Conservation (phyloP, 345 rosid genomes). For the Aquilaria malaccensis region DNA sequence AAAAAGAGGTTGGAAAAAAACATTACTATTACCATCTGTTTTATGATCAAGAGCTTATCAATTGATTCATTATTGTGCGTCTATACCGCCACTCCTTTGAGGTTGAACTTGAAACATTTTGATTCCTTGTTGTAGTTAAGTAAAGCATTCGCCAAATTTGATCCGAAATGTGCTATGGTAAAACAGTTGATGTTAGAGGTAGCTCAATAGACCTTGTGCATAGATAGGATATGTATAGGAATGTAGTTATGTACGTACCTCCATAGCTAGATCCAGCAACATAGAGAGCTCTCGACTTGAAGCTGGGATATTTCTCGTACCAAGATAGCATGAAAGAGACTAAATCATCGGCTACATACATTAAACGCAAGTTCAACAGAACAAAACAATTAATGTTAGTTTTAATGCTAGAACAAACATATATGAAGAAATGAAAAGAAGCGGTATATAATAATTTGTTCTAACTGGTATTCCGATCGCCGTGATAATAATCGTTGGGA, state of each 20-base stretch:
- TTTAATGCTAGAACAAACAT: neutral
- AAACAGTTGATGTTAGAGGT: neutral
- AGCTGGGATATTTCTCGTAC: constrained; percentile 5
- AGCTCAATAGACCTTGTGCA: too few relatives aligned
- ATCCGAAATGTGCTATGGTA: neutral
- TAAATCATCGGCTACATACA: neutral
- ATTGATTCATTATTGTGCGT: neutral
- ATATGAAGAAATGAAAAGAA: too few relatives aligned
- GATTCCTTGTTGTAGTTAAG: neutral
- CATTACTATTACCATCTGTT: neutral
- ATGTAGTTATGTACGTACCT: neutral
- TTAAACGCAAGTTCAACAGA: neutral
- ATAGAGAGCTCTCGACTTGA: constrained; percentile 3
- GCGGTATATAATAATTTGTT: too few relatives aligned
- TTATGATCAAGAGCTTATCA: neutral
- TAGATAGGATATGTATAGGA: too few relatives aligned
- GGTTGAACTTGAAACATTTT: neutral
- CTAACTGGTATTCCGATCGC: constrained; percentile 2
- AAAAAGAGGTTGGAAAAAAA: neutral
- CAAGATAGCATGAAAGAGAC: neutral
- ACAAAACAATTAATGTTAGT: neutral
- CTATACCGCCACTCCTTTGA: constrained; percentile 1
- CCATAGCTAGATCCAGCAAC: neutral
- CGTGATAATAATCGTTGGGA: neutral
- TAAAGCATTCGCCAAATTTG: neutral